A percentile compares a stretch with the other conserved stretches of the same genome.
phyloP scores from a whole-genome alignment of 306 rosid species.

The Carpinus fangiana region DNA sequence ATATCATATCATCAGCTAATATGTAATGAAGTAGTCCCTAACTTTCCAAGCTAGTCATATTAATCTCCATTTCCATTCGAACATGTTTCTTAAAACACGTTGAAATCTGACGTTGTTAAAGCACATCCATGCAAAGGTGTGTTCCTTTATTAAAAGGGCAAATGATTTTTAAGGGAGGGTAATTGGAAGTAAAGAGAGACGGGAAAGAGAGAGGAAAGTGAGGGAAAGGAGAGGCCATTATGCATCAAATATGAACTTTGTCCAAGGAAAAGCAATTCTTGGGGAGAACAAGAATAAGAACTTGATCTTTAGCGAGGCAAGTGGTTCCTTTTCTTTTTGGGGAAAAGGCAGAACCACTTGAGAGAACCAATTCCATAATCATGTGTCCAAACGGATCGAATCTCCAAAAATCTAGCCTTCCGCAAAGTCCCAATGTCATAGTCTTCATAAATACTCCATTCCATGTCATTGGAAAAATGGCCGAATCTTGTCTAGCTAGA shows the following conservation, averaged over 20 bases:
- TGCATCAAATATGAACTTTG: neutral
- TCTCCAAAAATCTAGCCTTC: conserved; percentile 22
- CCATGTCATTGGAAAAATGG: neutral
- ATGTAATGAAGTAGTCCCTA: conserved; percentile 36
- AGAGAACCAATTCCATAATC: conserved; percentile 40
- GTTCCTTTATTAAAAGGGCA: conserved; percentile 12
- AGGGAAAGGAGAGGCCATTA: conserved; percentile 5
- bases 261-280: conserved; percentile 7
- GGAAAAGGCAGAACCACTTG: conserved; percentile 20
- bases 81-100: neutral
- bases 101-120: neutral
- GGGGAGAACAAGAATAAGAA: conserved; percentile 41
- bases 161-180: conserved; percentile 11
- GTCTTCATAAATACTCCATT: conserved; percentile 34
- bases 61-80: conserved; percentile 1
- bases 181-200: conserved; percentile 3
- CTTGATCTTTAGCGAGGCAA: conserved; percentile 40
- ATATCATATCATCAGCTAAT: conserved; percentile 26
- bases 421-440: neutral
- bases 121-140: conserved; percentile 2
- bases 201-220: conserved; percentile 12
- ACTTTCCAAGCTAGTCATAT: neutral
- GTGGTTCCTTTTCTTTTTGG: conserved; percentile 15
- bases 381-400: conserved; percentile 27
- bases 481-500: conserved; percentile 10